Base-by-base conservation (phyloP, 1,139 yeast genomes). In the Pichia sp. region DNA sequence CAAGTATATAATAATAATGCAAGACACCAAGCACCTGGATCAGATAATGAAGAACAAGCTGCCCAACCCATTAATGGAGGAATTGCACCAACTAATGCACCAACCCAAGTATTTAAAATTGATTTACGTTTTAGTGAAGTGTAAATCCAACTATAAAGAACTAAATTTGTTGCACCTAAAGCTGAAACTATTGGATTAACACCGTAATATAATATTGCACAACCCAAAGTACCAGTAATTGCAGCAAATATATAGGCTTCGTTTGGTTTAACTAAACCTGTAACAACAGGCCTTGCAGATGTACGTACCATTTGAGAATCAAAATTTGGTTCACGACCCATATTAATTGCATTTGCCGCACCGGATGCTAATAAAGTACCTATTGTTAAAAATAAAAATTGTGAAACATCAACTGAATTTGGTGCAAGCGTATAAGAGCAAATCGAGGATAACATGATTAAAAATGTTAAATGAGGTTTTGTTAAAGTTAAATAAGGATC, bases 31-130 rank as follows among this genome's bases (percentile, higher is more conserved):
- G 95, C 95, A 7, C 94, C 97, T 0, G 97, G 97, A 51, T 87
- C 87, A 4, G 71, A 56, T 41, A 92, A 67, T 1, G 95, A 78
- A 2, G 87, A 79, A 4, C 96, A 85, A 0, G 97, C 96, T 1
- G 96, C 96, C 98, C 98, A 92, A 2, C 99, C 99, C 99, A 92
- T 92, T 43, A 94, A 72, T 30, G 99, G 99, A 1, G 99, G 98
- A 35, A 92, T 85, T 0, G 97, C 97, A 4, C 99, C 99, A 3
- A 94, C 98, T 9, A 94, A 62, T 1, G 98, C 98, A 24, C 99
- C 99, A 1, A 92, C 94, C 99, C 99, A 92, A 1, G 99, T 92
- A 63, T 92, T 92, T 38, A 85, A 62, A 41, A 92, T 92, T 22
- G 87, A 81, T 52, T 73, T 78, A 45, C 99, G 74, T 60, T 92